phyloP scores from a whole-genome alignment of 139 green algal species.

The Spirogloea muscicola region DNA sequence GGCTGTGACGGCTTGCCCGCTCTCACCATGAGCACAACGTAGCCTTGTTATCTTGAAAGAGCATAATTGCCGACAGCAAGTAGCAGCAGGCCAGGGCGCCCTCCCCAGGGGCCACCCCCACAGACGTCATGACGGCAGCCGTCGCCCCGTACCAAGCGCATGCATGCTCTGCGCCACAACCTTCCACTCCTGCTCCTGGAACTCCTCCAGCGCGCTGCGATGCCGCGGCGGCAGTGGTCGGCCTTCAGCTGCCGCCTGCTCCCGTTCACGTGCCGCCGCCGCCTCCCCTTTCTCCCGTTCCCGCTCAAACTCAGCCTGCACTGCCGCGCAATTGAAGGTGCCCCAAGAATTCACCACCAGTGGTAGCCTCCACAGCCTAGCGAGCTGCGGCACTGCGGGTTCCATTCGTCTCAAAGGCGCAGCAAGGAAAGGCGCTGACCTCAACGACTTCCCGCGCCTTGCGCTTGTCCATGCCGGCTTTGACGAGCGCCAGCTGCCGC shows the following conservation, averaged over 20 bases:
- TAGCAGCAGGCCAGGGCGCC: too few relatives aligned
- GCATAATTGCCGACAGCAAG: too few relatives aligned
- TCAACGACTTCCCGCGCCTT: not conserved
- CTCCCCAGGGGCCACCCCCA: too few relatives aligned
- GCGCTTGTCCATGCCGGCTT: not conserved
- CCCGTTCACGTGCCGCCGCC: not conserved
- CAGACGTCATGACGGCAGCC: too few relatives aligned
- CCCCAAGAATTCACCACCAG: too few relatives aligned
- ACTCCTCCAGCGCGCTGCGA: slow-evolving; percentile 20
- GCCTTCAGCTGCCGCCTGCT: slow-evolving; percentile 10
- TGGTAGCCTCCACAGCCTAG: too few relatives aligned
- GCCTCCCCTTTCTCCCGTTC: slow-evolving; percentile 21
- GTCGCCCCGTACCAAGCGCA: not conserved
- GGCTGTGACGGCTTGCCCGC: too few relatives aligned
- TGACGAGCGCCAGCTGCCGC: slow-evolving; percentile 30
- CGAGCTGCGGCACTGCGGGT: too few relatives aligned
- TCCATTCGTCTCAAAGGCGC: too few relatives aligned
- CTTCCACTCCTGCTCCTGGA: slow-evolving; percentile 32
- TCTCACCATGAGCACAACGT: too few relatives aligned
- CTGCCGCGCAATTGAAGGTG: not conserved
- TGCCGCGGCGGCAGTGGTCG: not conserved
- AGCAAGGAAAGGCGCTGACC: too few relatives aligned
- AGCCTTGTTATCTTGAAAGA: too few relatives aligned
- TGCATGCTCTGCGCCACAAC: slow-evolving; percentile 6
- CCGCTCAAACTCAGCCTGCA: slow-evolving; percentile 11